These are phyloP conservation scores for Botrytis medusae DNA, from an alignment of 2,329 filamentous ascomycete species.

Conservation along the genomic window DNA sequence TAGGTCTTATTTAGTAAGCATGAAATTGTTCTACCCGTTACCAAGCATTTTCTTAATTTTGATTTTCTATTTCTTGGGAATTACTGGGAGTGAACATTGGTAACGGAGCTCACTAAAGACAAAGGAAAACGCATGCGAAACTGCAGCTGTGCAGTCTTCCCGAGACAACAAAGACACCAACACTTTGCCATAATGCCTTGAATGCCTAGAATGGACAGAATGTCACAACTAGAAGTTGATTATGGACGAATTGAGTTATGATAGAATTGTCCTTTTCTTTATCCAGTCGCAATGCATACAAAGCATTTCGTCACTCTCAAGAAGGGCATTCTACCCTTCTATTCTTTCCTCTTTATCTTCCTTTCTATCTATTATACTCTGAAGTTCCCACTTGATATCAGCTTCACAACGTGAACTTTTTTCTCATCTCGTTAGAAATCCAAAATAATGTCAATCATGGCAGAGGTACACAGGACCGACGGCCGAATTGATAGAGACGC, in stretches of 20 bases:
- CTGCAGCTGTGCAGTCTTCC: constrained; percentile 35
- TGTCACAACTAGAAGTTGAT: constrained; percentile 33
- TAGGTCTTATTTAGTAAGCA: constrained; percentile 17
- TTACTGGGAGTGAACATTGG: constrained; percentile 19
- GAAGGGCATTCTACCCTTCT: constrained; percentile 37
- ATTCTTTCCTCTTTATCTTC: constrained; percentile 26
- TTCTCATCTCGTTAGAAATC: background rate
- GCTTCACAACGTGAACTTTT: background rate
- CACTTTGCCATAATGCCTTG: constrained; percentile 34
- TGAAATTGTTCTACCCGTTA: constrained; percentile 1
- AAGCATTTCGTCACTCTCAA: constrained; percentile 37
- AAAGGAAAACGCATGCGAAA: constrained; percentile 36
- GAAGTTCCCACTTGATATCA: background rate
- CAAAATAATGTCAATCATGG: constrained; percentile 33
- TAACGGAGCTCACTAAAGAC: constrained; percentile 31
- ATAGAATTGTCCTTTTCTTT: constrained; percentile 39
- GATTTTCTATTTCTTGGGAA: constrained; percentile 11
- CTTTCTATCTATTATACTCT: constrained; percentile 25
- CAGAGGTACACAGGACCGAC: constrained; percentile 26
- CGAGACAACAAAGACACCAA: constrained; percentile 41
- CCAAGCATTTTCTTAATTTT: constrained; percentile 19
- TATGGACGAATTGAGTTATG: constrained; percentile 31
- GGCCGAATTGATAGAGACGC: constrained; percentile 23
- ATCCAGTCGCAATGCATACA: constrained; percentile 38
- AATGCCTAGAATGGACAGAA: constrained; percentile 36